Evolutionary conservation across 768 basidiomycete genomes (phyloP).

Genomic region (Tricholoma flavovirens): DNA sequence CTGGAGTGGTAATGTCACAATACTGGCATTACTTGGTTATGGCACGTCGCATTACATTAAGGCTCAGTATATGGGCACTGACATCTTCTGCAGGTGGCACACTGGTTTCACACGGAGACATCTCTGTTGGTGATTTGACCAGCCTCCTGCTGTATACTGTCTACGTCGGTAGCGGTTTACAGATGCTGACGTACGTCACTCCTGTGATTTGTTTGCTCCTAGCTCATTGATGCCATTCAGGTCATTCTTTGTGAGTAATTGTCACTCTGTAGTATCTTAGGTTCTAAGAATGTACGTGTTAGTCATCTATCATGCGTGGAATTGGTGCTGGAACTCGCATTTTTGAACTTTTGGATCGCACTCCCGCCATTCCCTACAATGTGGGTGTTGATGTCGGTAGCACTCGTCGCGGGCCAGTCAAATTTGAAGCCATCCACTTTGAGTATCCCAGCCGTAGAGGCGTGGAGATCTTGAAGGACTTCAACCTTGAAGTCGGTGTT

Average conservation of each 20-base stretch:
- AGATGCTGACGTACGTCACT: slow-evolving; percentile 65
- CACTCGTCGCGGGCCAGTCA: slow-evolving; percentile 60
- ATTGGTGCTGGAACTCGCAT: slow-evolving; percentile 90
- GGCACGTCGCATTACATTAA: slow-evolving; percentile 40
- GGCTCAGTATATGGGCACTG: background rate
- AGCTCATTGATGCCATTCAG: slow-evolving; percentile 21
- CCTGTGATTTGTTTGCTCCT: background rate
- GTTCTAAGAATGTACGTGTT: background rate
- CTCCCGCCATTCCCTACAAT: slow-evolving; percentile 64
- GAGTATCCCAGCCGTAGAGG: slow-evolving; percentile 86
- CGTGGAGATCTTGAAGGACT: slow-evolving; percentile 74
- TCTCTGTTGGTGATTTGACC: slow-evolving; percentile 89
- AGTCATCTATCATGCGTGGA: slow-evolving; percentile 95
- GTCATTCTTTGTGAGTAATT: slow-evolving; percentile 43
- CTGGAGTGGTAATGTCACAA: slow-evolving; percentile 90
- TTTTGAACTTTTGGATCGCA: slow-evolving; percentile 87
- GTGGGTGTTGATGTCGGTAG: slow-evolving; percentile 53
- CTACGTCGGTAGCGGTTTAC: slow-evolving; percentile 77
- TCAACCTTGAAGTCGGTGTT: slow-evolving; percentile 72
- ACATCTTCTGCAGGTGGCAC: slow-evolving; percentile 60
- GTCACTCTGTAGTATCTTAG: slow-evolving; percentile 26
- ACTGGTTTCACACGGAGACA: slow-evolving; percentile 80
- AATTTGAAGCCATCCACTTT: slow-evolving; percentile 80
- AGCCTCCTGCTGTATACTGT: slow-evolving; percentile 87
- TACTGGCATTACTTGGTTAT: slow-evolving; percentile 86